Evolutionary conservation across 164 flowering plant species (phyloP).

Genomic region (Nymphaea thermarum): DNA sequence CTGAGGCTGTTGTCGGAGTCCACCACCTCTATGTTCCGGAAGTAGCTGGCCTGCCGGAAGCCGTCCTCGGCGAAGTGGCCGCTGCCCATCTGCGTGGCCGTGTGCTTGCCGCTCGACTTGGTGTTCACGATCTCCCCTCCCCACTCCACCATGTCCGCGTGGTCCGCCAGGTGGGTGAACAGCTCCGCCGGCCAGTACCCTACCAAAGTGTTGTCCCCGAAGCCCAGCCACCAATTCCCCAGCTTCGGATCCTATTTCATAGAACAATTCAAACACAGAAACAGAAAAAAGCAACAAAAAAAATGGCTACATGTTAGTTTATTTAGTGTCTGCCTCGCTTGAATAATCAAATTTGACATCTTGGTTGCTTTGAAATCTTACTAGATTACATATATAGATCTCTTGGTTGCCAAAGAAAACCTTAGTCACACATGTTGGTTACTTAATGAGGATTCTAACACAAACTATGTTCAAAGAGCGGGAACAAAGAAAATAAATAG

Average conservation of each 20-base stretch:
- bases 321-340: no score
- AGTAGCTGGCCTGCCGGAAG: constrained; percentile 73
- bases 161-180: constrained; percentile 58
- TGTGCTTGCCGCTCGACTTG: constrained; percentile 42
- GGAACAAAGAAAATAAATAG: no score
- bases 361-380: no score
- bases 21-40: constrained; percentile 80
- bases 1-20: constrained; percentile 83
- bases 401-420: no score
- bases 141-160: constrained; percentile 75
- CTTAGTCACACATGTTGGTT: no score
- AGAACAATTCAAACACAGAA: neutral
- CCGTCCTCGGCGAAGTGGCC: constrained; percentile 75
- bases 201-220: constrained; percentile 48
- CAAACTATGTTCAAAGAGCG: no score
- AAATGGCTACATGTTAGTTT: no score
- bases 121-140: constrained; percentile 79
- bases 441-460: no score
- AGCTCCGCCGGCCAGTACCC: constrained; percentile 78
- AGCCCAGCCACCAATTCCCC: constrained; percentile 81
- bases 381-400: no score
- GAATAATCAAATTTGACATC: no score
- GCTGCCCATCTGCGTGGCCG: constrained; percentile 74
- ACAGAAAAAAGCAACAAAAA: no score
- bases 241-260: constrained; percentile 48